Evolutionary conservation across 176 grass and related monocot species (phyloP).

Genomic region (Eleusine indica): DNA sequence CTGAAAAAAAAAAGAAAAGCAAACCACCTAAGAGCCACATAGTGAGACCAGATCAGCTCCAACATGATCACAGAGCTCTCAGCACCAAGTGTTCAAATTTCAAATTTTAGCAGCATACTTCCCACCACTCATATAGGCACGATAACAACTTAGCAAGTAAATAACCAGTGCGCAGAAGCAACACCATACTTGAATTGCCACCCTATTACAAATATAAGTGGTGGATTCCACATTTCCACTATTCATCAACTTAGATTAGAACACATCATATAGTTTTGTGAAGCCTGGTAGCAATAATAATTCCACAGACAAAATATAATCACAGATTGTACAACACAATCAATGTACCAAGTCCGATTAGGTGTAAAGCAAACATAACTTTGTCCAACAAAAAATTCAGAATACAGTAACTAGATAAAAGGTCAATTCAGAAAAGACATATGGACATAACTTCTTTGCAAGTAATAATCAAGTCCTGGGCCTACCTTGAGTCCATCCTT

Average conservation of each 20-base stretch:
- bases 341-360: not conserved
- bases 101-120: constrained; percentile 17
- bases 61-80: constrained; percentile 29
- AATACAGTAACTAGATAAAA: not conserved
- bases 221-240: not conserved
- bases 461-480: constrained; percentile 10
- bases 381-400: constrained; percentile 13
- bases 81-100: not conserved
- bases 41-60: constrained; percentile 28
- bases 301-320: not conserved
- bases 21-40: constrained; percentile 44
- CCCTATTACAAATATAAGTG: not conserved
- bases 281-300: constrained; percentile 4
- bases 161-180: not conserved
- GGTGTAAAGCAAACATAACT: not conserved
- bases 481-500: constrained; percentile 90
- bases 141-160: constrained; percentile 22
- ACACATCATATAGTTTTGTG: not conserved
- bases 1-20: constrained; percentile 54
- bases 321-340: not conserved
- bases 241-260: constrained; percentile 17
- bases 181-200: not conserved
- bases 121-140: not conserved
- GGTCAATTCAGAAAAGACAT: not conserved
- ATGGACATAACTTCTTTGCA: not conserved